Conservation (phyloP, 2,329 filamentous ascomycete species). For the Periconia sp. region DNA sequence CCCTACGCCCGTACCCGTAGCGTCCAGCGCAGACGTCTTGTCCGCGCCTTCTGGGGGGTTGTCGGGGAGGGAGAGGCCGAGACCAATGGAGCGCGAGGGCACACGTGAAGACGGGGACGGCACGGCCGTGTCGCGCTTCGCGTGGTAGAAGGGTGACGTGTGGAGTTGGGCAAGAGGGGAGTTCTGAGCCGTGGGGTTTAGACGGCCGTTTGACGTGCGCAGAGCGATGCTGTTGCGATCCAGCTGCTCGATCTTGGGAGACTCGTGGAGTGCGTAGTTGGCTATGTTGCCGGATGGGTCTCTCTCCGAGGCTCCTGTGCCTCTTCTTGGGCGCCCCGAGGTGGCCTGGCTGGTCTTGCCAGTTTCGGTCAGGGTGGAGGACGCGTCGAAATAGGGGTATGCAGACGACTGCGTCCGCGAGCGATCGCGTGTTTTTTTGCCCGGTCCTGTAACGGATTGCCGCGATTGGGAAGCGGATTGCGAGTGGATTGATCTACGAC, state of each 20-base stretch:
- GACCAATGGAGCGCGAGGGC: neutral
- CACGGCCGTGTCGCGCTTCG: slow-evolving; percentile 6
- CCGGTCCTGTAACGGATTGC: slow-evolving; percentile 12
- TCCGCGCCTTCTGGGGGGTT: neutral
- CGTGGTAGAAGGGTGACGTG: slow-evolving; percentile 6
- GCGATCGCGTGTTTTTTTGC: slow-evolving; percentile 22
- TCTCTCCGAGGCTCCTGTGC: slow-evolving; percentile 15
- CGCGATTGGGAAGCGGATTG: slow-evolving; percentile 29
- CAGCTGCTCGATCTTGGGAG: slow-evolving; percentile 23
- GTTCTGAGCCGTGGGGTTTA: slow-evolving; percentile 7
- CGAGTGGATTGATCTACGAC: slow-evolving; percentile 29
- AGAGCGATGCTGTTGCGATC: slow-evolving; percentile 24
- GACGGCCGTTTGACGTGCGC: slow-evolving; percentile 14
- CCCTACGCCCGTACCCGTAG: slow-evolving; percentile 6
- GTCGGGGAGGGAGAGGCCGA: neutral
- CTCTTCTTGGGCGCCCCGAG: slow-evolving; percentile 1
- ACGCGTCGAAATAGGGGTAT: slow-evolving; percentile 33
- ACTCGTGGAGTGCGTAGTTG: slow-evolving; percentile 25
- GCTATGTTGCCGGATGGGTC: slow-evolving; percentile 28
- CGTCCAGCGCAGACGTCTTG: neutral
- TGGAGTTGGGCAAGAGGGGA: slow-evolving; percentile 12
- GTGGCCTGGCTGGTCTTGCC: slow-evolving; percentile 1
- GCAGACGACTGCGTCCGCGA: slow-evolving; percentile 37
- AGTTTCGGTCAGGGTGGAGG: slow-evolving; percentile 7
- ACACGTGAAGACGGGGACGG: slow-evolving; percentile 3